A percentile compares a stretch with the other conserved stretches of the same genome.
Conservation (phyloP, 805 yeast genomes). For the Tetrapisispora namnaoensis region DNA sequence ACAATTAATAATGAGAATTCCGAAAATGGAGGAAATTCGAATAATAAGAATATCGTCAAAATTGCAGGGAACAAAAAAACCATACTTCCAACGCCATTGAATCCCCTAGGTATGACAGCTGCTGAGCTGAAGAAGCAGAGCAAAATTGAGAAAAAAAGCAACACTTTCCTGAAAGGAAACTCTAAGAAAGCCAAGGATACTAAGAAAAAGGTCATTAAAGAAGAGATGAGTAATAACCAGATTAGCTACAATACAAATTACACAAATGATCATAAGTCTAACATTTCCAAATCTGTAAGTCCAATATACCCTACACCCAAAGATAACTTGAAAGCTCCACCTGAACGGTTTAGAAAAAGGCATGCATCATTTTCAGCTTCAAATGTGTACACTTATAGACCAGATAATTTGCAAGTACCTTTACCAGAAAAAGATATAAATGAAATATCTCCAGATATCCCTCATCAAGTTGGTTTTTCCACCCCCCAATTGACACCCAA, state of each 20-base stretch:
- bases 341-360: constrained; percentile 25
- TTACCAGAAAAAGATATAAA: neutral
- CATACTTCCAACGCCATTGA: constrained; percentile 27
- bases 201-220: neutral
- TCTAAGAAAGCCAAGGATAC: neutral
- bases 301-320: neutral
- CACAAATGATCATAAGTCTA: neutral
- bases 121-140: constrained; percentile 23
- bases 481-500: constrained; percentile 64
- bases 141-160: neutral
- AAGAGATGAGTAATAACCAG: neutral
- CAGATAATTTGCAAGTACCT: neutral
- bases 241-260: neutral
- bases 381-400: constrained; percentile 30
- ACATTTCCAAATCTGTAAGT: neutral
- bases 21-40: neutral
- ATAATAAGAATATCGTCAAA: constrained; percentile 26
- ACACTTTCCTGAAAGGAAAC: neutral
- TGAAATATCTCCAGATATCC: constrained; percentile 28
- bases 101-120: constrained; percentile 22
- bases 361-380: constrained; percentile 39
- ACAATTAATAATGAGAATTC: neutral
- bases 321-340: neutral
- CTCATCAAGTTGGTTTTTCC: constrained; percentile 67
- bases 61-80: constrained; percentile 33